These are phyloP conservation scores for Arthrobotrys iridis DNA, from an alignment of 2,329 filamentous ascomycete genomes.

Conservation along the genomic window DNA sequence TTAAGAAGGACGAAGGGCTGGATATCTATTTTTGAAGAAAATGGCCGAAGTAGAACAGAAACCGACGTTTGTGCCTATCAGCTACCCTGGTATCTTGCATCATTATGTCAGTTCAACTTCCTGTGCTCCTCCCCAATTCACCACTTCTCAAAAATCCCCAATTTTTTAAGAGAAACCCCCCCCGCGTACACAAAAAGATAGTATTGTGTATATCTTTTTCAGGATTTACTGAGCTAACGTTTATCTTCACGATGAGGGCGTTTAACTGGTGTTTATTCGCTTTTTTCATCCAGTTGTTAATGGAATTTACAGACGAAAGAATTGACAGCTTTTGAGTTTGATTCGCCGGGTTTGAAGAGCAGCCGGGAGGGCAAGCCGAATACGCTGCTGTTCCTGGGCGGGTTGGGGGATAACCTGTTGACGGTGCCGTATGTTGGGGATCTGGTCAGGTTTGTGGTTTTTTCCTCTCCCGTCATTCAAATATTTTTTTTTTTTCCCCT, in stretches of 20 bases:
- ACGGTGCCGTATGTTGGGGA: conserved; percentile 67
- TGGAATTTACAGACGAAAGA: conserved; percentile 56
- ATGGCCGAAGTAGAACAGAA: conserved; percentile 30
- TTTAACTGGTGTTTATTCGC: background rate
- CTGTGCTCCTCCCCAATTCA: background rate
- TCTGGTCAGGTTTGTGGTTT: conserved; percentile 26
- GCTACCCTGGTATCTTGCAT: conserved; percentile 55
- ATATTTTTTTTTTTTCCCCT: background rate
- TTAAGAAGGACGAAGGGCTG: no score
- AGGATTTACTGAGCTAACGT: no score
- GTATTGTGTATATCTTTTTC: conserved; percentile 57
- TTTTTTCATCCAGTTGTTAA: background rate
- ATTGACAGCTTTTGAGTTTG: conserved; percentile 56
- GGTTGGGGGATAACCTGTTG: conserved; percentile 75
- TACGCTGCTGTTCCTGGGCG: conserved; percentile 73
- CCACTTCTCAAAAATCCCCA: conserved; percentile 55
- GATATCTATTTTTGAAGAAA: no score
- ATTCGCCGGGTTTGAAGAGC: conserved; percentile 28
- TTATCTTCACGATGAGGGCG: no score
- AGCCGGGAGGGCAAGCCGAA: conserved; percentile 25
- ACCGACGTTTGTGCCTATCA: conserved; percentile 40
- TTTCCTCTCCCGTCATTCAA: conserved; percentile 1
- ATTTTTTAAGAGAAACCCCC: no score
- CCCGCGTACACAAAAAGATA: no score
- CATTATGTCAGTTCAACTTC: conserved; percentile 51